These are phyloP conservation scores for Helicostylum pulchrum DNA, from an alignment of 192 early-diverging fungal genomes.

Conservation along the genomic window DNA sequence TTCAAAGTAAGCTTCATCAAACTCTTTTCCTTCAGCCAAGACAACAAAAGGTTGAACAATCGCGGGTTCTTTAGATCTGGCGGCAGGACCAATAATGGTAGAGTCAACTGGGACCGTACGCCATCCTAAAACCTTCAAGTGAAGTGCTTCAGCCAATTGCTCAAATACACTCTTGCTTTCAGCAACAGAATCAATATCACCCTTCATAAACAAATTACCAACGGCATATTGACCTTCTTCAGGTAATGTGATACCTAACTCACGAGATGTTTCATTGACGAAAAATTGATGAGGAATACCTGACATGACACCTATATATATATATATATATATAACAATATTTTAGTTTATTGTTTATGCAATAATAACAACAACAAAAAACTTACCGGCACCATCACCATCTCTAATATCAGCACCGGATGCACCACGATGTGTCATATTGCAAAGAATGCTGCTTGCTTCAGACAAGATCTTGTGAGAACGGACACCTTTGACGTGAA, in stretches of 20 bases:
- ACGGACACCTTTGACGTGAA: constrained; percentile 84
- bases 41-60: constrained; percentile 93
- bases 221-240: constrained; percentile 86
- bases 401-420: constrained; percentile 91
- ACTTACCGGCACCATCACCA: constrained; percentile 82
- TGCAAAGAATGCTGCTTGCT: constrained; percentile 89
- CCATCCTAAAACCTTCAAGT: constrained; percentile 86
- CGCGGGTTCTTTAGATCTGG: constrained; percentile 87
- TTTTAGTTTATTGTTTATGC: no score
- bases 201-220: constrained; percentile 91
- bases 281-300: constrained; percentile 92
- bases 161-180: constrained; percentile 79
- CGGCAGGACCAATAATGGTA: constrained; percentile 85
- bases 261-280: constrained; percentile 54
- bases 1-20: constrained; percentile 68
- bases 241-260: constrained; percentile 67
- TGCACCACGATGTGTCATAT: constrained; percentile 99
- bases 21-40: constrained; percentile 40
- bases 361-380: no score
- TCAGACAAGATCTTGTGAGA: constrained; percentile 89
- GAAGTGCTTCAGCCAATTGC: constrained; percentile 68
- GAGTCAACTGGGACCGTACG: constrained; percentile 82
- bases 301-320: constrained; percentile 78
- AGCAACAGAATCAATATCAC: constrained; percentile 57
- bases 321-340: constrained; percentile 36